Evolutionary conservation across 495 filamentous ascomycete genomes (phyloP).

Genomic region (Saxophila tyrrhenica): DNA sequence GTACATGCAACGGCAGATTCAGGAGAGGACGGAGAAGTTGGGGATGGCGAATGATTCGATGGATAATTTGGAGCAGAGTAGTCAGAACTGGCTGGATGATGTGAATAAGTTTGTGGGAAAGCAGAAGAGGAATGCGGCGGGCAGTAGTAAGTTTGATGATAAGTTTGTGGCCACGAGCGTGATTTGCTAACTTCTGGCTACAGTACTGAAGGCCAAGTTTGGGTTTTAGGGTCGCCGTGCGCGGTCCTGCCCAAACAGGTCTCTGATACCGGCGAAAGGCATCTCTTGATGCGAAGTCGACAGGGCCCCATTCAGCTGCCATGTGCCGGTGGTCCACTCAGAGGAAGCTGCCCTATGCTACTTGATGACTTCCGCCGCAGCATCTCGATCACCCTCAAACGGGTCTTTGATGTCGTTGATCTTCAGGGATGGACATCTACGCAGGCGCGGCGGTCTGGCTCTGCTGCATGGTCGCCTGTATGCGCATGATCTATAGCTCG

Average conservation of each 20-base stretch:
- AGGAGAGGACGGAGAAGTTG: constrained; percentile 81
- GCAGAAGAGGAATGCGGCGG: constrained; percentile 72
- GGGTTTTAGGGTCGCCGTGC: constrained; percentile 6
- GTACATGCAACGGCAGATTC: constrained; percentile 68
- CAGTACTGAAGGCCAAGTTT: constrained; percentile 16
- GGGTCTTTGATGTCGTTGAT: not conserved
- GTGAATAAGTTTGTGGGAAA: constrained; percentile 72
- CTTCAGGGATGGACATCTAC: not conserved
- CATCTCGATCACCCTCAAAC: too few relatives aligned
- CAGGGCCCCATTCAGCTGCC: too few relatives aligned
- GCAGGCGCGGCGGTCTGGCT: not conserved
- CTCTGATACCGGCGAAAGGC: too few relatives aligned
- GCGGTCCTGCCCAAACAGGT: too few relatives aligned
- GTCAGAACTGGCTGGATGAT: constrained; percentile 70
- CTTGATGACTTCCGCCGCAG: too few relatives aligned
- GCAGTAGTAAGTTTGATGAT: constrained; percentile 43
- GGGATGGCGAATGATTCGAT: constrained; percentile 72
- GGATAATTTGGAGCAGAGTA: constrained; percentile 67
- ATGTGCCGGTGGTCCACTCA: too few relatives aligned
- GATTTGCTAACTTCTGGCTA: not conserved
- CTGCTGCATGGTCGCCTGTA: not conserved
- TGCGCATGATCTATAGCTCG: not conserved
- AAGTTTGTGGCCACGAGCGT: not conserved
- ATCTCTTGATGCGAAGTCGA: too few relatives aligned
- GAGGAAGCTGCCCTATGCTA: too few relatives aligned